Evolutionary conservation across 1,139 yeast genomes (phyloP), one percentile per base, ranked within the genome.

Genomic region (Saccharomyces hybrid): DNA sequence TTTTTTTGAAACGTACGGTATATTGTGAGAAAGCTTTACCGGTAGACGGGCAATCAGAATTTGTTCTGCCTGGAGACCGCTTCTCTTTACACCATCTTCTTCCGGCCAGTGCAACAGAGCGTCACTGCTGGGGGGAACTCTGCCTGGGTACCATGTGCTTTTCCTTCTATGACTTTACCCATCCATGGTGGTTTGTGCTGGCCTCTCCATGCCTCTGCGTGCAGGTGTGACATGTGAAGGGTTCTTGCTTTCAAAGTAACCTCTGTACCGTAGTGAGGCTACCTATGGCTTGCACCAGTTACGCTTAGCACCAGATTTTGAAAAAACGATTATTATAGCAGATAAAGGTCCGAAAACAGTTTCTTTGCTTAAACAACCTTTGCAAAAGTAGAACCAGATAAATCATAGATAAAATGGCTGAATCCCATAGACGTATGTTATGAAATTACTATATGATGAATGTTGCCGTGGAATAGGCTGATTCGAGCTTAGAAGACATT

Each of bases 351-450:
- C 9, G 2, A 9, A 38, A 38, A 38, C 13, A 16, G 25, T 38
- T 38, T 3, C 16, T 16, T 38, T 16, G 44, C 25, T 16, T 16
- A 8, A 8, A 38, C 25, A 20, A 38, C 20, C 44, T 38, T 16
- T 16, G 13, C 23, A 49, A 14, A 28, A 49, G 29, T 25, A 46
- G 42, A 50, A 51, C 56, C 53, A 52, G 57, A 52, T 57, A 61
- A 59, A 60, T 59, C 62, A 62, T 61, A 61, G 66, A 52, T 64
- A 76, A 76, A 80, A 88, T 88, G 96, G 93, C 96, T 83, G 95
- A 88, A 83, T 85, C 96, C 77, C 96, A 89, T 83, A 88, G 96
- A 88, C 83, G 91, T 84, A 85, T 80, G 90, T 84, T 54, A 48
- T 5, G 14, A 14, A 23, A 26, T 25, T 46, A 50, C 16, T 23